Evolutionary conservation across 768 basidiomycete species (phyloP), one percentile per base, ranked within the genome.

Genomic region (Russula sp.): DNA sequence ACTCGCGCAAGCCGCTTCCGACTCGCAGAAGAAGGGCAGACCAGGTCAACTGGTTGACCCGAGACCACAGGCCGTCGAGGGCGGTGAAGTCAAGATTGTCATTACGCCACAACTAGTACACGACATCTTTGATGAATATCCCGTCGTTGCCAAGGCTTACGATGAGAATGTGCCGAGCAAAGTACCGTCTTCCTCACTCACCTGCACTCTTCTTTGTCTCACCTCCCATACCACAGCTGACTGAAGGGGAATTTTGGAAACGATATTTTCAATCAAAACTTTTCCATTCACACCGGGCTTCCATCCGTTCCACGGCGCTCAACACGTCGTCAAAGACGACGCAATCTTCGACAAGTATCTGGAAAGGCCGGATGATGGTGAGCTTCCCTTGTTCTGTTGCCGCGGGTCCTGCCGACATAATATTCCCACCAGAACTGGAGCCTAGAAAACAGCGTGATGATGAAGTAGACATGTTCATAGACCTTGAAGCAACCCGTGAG

Each of bases 51-150:
- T 95, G 28, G 92, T 94, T 22, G 93, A 94, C 70, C 92, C 92
- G 6, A 87, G 91, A 46, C 91, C 92, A 5, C 88, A 92, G 71
- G 86, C 91, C 1, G 84, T 88, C 20, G 90, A 92, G 65, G 84
- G 85, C 26, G 92, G 91, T 20, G 91, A 95, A 75, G 83, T 90
- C 72, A 95, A 92, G 75, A 92, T 94, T 67, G 84, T 88, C 67
- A 88, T 96, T 54, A 95, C 94, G 3, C 90, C 90, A 18, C 92
- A 94, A 75, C 81, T 98, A 51, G 90, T 96, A 38, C 87, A 92
- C 70, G 96, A 98, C 71, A 94, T 98, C 55, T 99, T 99, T 71
- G 94, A 98, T 68, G 95, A 97, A 77, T 98, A 94, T 73, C 95
- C 97, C 2, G 89, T 97, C 36, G 93, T 98, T 14, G 87, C 89